phyloP scores from a whole-genome alignment of 2,329 filamentous ascomycete genomes.

The Fusarium anguioides region DNA sequence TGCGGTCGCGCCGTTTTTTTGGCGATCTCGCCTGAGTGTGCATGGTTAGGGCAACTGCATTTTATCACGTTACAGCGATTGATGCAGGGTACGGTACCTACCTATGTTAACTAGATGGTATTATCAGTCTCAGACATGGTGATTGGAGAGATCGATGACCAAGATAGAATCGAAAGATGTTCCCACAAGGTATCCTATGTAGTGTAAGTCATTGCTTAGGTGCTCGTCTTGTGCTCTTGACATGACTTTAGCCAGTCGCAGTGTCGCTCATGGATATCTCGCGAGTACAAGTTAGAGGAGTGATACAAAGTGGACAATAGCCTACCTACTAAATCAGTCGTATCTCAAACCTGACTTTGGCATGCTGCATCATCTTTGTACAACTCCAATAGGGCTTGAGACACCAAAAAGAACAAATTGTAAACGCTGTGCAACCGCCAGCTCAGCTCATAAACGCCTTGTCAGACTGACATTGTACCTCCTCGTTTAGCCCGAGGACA shows the following conservation, averaged over 20 bases:
- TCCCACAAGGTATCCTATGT: background rate
- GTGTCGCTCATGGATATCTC: background rate
- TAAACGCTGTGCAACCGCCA: constrained; percentile 26
- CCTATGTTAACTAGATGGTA: too few species aligned
- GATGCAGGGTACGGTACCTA: too few species aligned
- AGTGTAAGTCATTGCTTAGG: background rate
- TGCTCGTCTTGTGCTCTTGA: background rate
- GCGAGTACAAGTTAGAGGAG: background rate
- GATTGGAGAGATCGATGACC: background rate
- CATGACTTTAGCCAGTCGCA: background rate
- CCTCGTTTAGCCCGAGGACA: constrained; percentile 5
- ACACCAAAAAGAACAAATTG: background rate
- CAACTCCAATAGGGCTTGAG: constrained; percentile 26
- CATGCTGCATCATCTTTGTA: constrained; percentile 38
- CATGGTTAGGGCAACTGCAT: constrained; percentile 39
- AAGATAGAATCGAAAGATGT: background rate
- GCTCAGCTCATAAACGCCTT: constrained; percentile 30
- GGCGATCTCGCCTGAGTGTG: constrained; percentile 44
- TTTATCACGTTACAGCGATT: constrained; percentile 30
- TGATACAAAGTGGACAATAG: constrained; percentile 6
- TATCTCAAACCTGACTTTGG: constrained; percentile 6
- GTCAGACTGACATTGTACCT: constrained; percentile 5
- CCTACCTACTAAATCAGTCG: constrained; percentile 30
- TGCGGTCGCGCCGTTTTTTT: constrained; percentile 36
- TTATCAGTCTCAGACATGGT: background rate